A percentile compares a stretch with the other conserved stretches of the same genome.
These are phyloP conservation scores for Amesomyces nigricolor DNA, from an alignment of 2,329 filamentous ascomycete species.

Conservation along the genomic window DNA sequence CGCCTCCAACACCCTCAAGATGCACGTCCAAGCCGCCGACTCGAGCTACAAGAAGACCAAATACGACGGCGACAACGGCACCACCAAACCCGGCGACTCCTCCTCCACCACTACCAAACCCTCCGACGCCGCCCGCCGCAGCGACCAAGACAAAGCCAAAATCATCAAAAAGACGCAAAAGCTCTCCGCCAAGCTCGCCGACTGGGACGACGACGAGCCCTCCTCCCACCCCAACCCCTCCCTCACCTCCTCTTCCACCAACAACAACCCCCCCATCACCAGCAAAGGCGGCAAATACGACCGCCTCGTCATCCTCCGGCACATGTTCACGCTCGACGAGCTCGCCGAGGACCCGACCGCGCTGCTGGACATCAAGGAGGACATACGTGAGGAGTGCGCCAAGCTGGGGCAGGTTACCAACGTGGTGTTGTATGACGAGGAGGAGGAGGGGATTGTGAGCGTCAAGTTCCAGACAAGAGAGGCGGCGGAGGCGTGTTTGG, in stretches of 20 bases:
- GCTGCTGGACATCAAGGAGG: constrained; percentile 87
- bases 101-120: constrained; percentile 8
- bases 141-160: constrained; percentile 72
- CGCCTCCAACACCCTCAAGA: constrained; percentile 51
- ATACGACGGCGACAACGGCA: constrained; percentile 43
- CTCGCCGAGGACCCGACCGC: constrained; percentile 78
- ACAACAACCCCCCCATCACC: constrained; percentile 4
- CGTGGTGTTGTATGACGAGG: constrained; percentile 82
- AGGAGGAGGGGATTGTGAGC: constrained; percentile 76
- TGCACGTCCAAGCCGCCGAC: constrained; percentile 80
- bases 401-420: constrained; percentile 87
- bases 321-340: constrained; percentile 88
- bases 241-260: background rate
- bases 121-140: constrained; percentile 32
- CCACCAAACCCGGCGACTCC: background rate
- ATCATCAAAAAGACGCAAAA: constrained; percentile 89
- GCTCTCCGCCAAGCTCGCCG: constrained; percentile 82
- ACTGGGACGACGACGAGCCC: constrained; percentile 90
- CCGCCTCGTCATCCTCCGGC: constrained; percentile 79
- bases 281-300: constrained; percentile 54
- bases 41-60: constrained; percentile 86
- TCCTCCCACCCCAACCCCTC: constrained; percentile 34
- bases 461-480: constrained; percentile 72
- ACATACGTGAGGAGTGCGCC: constrained; percentile 82
- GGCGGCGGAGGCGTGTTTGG: constrained; percentile 66